Conservation (phyloP, 208 protist species). For the Lotmaria passim region DNA sequence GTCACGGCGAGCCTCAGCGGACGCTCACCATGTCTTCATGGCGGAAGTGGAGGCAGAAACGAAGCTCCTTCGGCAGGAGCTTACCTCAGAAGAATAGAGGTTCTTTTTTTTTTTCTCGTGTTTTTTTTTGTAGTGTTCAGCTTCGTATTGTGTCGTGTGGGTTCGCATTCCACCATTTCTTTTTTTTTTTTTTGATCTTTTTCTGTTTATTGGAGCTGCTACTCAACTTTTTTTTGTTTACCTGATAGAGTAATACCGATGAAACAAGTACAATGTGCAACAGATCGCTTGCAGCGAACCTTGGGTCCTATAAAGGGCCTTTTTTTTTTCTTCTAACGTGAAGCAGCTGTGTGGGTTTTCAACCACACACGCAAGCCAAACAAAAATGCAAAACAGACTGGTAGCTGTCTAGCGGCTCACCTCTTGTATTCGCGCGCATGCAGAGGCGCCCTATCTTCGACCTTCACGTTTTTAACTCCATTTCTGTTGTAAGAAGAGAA, state of each 20-base stretch:
- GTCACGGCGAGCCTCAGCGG: background rate
- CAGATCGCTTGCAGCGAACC: too few species aligned
- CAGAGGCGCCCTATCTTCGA: too few species aligned
- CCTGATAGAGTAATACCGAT: background rate
- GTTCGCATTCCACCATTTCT: background rate
- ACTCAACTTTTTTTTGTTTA: conserved; percentile 2
- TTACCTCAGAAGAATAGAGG: background rate
- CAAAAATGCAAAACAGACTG: too few species aligned
- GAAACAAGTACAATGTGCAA: background rate
- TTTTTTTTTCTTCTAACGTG: background rate
- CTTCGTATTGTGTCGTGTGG: background rate
- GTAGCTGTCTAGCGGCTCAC: too few species aligned
- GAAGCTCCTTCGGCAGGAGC: conserved; percentile 29
- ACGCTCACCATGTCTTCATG: conserved; percentile 21
- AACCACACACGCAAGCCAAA: too few species aligned
- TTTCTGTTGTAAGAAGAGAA: too few species aligned
- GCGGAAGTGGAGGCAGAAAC: conserved; percentile 26
- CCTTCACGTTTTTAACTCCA: too few species aligned
- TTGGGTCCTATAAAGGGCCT: too few species aligned
- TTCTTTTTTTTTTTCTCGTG: conserved; percentile 13
- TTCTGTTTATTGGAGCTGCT: conserved; percentile 18
- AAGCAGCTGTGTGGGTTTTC: too few species aligned
- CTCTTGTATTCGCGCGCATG: too few species aligned
- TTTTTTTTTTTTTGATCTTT: conserved; percentile 16
- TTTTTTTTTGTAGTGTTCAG: conserved; percentile 4